These are phyloP conservation scores for Dichomitus squalens DNA, from an alignment of 1,284 basidiomycete species.

Conservation along the genomic window DNA sequence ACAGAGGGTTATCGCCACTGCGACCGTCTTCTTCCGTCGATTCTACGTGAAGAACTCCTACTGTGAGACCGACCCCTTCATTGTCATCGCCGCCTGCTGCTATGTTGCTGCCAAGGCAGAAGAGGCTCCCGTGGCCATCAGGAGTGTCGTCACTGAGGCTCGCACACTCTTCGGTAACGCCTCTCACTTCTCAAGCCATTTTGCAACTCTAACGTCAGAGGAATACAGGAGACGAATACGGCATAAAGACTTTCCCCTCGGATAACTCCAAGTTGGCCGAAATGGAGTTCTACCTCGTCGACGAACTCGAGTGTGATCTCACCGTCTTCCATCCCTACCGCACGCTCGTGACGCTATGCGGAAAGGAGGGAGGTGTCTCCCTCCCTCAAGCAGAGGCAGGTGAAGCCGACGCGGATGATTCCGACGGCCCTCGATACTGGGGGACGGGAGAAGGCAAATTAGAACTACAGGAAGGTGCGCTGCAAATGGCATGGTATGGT, in stretches of 20 bases:
- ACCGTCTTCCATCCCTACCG: conserved; percentile 95
- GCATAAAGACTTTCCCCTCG: conserved; percentile 75
- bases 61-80: conserved; percentile 92
- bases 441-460: conserved; percentile 71
- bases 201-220: background rate
- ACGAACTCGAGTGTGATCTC: conserved; percentile 95
- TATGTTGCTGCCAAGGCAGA: conserved; percentile 98
- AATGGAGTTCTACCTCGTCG: conserved; percentile 98
- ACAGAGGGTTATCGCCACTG: conserved; percentile 91
- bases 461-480: conserved; percentile 63
- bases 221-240: conserved; percentile 55
- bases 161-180: conserved; percentile 76
- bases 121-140: conserved; percentile 94
- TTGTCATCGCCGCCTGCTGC: conserved; percentile 91
- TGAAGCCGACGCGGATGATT: conserved; percentile 60
- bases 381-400: conserved; percentile 59
- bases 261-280: conserved; percentile 94
- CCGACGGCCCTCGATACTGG: conserved; percentile 72
- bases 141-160: conserved; percentile 87
- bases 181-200: conserved; percentile 26
- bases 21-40: conserved; percentile 90
- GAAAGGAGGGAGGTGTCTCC: conserved; percentile 44
- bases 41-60: conserved; percentile 96
- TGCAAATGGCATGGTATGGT: conserved; percentile 77
- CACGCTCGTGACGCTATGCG: conserved; percentile 78